Conservation (phyloP, 169 alveolate genomes). For the Cyclospora cayetanensis region DNA sequence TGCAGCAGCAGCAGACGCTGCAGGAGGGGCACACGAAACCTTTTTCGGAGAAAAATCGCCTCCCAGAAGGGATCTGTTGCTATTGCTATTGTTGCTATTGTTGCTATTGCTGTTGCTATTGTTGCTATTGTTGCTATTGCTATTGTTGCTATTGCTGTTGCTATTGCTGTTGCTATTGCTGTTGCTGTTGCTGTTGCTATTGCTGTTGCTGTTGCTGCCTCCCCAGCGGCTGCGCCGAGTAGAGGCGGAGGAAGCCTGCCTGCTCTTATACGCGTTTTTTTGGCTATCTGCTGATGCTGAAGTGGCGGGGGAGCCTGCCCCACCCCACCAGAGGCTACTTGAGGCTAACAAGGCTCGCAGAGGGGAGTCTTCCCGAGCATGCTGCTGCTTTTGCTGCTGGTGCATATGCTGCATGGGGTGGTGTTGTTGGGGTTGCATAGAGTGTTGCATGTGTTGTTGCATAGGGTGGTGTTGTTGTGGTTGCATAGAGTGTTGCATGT, state of each 20-base stretch:
- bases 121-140: neutral
- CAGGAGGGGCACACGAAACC: neutral
- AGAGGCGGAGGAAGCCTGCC: neutral
- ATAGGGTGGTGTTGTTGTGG: no score
- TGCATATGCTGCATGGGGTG: neutral
- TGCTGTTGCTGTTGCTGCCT: neutral
- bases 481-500: no score
- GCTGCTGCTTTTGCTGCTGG: neutral
- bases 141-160: neutral
- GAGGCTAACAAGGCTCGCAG: neutral
- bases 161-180: neutral
- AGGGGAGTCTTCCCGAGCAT: neutral
- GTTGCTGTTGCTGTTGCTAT: neutral
- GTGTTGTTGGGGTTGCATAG: no score
- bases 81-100: neutral
- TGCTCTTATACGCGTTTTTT: neutral
- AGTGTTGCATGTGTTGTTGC: no score
- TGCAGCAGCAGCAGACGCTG: neutral
- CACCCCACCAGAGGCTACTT: neutral
- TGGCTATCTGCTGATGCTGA: neutral
- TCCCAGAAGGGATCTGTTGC: no score
- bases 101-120: neutral
- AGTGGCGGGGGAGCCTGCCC: neutral
- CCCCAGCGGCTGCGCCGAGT: neutral
- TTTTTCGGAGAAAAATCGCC: no score